These are phyloP conservation scores for Hygrophoropsis aurantiaca DNA, from an alignment of 768 basidiomycete genomes.

Conservation along the genomic window DNA sequence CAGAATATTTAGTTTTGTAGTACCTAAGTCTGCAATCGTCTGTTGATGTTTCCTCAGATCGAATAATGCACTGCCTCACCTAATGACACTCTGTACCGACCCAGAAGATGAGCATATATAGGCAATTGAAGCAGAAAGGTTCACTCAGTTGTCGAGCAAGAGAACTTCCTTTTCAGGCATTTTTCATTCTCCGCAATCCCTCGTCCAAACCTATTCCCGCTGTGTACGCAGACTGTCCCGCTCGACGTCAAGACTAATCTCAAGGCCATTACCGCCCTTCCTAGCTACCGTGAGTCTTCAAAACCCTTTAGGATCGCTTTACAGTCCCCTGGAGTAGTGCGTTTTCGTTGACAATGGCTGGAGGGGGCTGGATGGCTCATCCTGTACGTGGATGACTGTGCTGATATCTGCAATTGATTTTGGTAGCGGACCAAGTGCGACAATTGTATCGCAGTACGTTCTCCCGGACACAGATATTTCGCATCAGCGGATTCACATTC, in stretches of 20 bases:
- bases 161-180: slow-evolving; percentile 8
- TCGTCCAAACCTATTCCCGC: slow-evolving; percentile 5
- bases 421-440: slow-evolving; percentile 36
- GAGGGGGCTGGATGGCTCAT: slow-evolving; percentile 34
- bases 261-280: slow-evolving; percentile 24
- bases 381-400: slow-evolving; percentile 26
- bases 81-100: too few species aligned
- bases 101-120: too few species aligned
- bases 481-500: neutral
- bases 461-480: neutral
- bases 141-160: slow-evolving; percentile 2
- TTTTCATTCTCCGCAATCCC: slow-evolving; percentile 23
- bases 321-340: slow-evolving; percentile 1
- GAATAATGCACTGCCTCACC: neutral
- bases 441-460: slow-evolving; percentile 35
- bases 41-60: neutral
- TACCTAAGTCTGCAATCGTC: slow-evolving; percentile 8
- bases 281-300: slow-evolving; percentile 20
- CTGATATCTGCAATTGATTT: slow-evolving; percentile 17
- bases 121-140: neutral
- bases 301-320: too few species aligned
- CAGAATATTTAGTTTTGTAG: neutral
- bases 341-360: slow-evolving; percentile 1
- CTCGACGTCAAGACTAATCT: slow-evolving; percentile 37
- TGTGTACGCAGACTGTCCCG: slow-evolving; percentile 24